Base-by-base conservation (phyloP, 768 basidiomycete species). In the Pholiota conissans region DNA sequence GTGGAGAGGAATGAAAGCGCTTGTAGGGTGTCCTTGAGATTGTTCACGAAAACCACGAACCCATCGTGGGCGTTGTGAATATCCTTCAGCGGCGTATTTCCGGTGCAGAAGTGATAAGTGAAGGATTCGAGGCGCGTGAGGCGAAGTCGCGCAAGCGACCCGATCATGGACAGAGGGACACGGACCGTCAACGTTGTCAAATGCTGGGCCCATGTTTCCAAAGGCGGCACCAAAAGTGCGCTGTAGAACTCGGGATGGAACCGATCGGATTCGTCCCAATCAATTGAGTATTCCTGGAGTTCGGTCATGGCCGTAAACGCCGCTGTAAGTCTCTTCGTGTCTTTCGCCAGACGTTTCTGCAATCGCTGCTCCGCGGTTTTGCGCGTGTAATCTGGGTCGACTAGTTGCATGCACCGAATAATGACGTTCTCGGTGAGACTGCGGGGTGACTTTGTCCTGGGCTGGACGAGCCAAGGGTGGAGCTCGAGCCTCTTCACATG, bases 41-140 rank as follows among this genome's bases (percentile, higher is more conserved):
- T 77, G 67, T 80, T 74, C 53, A 81, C 57, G 58, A 82, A 81
- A 22, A 80, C 74, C n/a, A 69, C 63, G 28, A 81, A 74, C 8
- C 70, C 75, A 29, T 80, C 75, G 30, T 81, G 70, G 4, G 64
- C 61, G 16, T 71, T 51, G 37, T 71, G 61, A 50, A 80, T 74
- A n/a, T 77, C 65, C 5, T 56, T 52, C 30, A 57, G 51, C 16
- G 65, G 48, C 10, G 72, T 60, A 5, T 63, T 48, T 16, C 67
- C 69, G 2, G 78, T 77, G 55, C 69, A 71, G 27, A 81, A 62
- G 20, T 69, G 65, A 30, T 78, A 65, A 1, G 71, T 67, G 35
- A 82, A 68, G 14, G 66, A 52, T 46, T 74, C 66, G 46, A 82
- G 67, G 5, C 66, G 61, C 2, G 72, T 71, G 26, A 81, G 70